Conservation (phyloP, 2,329 filamentous ascomycete species). For the Hypoxylon sp. region DNA sequence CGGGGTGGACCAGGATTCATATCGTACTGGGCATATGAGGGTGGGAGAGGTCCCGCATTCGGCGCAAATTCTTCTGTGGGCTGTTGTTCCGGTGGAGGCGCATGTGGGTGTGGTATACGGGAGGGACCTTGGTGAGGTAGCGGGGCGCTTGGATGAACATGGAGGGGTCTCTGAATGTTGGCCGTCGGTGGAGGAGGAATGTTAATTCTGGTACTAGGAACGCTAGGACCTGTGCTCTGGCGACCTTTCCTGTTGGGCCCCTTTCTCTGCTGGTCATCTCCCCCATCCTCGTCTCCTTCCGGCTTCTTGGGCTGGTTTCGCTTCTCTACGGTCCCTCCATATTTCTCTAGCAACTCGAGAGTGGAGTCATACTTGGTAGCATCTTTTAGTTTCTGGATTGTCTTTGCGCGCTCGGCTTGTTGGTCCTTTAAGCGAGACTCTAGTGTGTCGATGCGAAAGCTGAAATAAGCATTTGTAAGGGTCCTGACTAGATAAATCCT, state of each 20-base stretch:
- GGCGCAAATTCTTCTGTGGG: conserved; percentile 78
- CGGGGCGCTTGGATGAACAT: conserved; percentile 51
- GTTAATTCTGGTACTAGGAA: conserved; percentile 60
- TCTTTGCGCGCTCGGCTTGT: conserved; percentile 83
- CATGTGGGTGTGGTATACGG: conserved; percentile 43
- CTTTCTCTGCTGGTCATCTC: conserved; percentile 45
- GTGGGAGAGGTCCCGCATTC: conserved; percentile 71
- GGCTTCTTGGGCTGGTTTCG: conserved; percentile 55
- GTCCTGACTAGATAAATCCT: conserved; percentile 86
- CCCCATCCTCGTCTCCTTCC: conserved; percentile 42
- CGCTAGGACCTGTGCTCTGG: conserved; percentile 45
- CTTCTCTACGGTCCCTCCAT: conserved; percentile 77
- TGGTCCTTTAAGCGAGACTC: conserved; percentile 79
- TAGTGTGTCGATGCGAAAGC: conserved; percentile 81
- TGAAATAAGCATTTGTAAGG: conserved; percentile 78
- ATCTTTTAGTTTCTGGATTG: conserved; percentile 93
- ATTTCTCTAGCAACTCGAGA: conserved; percentile 92
- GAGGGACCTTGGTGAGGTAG: conserved; percentile 46
- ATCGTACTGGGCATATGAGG: conserved; percentile 49
- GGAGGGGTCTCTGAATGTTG: conserved; percentile 67
- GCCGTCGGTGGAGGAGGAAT: conserved; percentile 74
- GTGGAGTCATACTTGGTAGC: conserved; percentile 98
- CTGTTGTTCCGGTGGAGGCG: conserved; percentile 53
- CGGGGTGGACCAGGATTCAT: conserved; percentile 62
- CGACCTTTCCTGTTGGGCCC: conserved; percentile 52